Evolutionary conservation across 768 basidiomycete species (phyloP).

Genomic region (Suillus fuscotomentosus): DNA sequence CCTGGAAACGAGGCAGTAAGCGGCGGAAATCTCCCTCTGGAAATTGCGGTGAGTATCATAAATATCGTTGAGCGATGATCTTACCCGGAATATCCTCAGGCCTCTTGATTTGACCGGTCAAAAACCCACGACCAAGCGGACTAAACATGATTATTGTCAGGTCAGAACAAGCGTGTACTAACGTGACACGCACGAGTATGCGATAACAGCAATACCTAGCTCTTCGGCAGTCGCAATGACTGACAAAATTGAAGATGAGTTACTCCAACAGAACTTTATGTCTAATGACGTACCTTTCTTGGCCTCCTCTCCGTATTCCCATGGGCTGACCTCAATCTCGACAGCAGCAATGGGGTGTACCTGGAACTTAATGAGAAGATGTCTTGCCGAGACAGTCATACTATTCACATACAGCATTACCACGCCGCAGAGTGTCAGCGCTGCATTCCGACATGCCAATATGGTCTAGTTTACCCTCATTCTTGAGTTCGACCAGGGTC

Average conservation of each 20-base stretch:
- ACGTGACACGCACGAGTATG: conserved; percentile 46
- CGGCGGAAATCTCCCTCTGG: conserved; percentile 42
- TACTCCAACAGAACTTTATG: background rate
- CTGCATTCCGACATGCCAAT: conserved; percentile 60
- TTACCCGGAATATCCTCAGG: conserved; percentile 33
- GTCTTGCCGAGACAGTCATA: background rate
- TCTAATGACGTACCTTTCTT: conserved; percentile 33
- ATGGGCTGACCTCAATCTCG: conserved; percentile 68
- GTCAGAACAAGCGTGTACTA: background rate
- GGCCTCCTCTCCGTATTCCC: conserved; percentile 54
- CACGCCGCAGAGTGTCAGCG: conserved; percentile 46
- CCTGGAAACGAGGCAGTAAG: conserved; percentile 42
- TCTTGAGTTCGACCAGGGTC: conserved; percentile 41
- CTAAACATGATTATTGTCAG: conserved; percentile 26
- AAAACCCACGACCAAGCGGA: conserved; percentile 52
- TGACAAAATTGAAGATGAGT: conserved; percentile 8
- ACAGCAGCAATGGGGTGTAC: conserved; percentile 55
- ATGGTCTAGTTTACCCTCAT: conserved; percentile 39
- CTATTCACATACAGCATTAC: conserved; percentile 24
- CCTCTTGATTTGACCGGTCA: conserved; percentile 49
- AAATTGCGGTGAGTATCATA: background rate
- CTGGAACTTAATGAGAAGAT: conserved; percentile 22
- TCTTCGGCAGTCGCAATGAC: conserved; percentile 55
- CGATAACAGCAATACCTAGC: conserved; percentile 57
- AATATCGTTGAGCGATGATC: background rate